Percentiles rank a stretch among this genome's conserved stretches.
Evolutionary conservation across 2,329 filamentous ascomycete species (phyloP).

Genomic region (Trichoderma endophyticum): DNA sequence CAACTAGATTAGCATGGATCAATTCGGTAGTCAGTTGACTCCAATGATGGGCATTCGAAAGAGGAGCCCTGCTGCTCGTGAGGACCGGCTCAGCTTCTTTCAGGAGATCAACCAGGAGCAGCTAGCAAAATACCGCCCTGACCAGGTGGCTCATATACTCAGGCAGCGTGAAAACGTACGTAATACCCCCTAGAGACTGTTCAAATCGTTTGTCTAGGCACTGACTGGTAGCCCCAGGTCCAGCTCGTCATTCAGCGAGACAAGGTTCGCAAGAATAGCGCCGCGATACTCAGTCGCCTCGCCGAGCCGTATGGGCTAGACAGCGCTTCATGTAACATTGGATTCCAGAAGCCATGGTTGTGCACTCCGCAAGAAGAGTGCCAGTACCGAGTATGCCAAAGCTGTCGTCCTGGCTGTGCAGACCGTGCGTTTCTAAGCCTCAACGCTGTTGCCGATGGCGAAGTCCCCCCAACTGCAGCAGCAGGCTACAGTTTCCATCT

Average conservation of each 20-base stretch:
- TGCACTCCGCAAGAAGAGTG: constrained; percentile 42
- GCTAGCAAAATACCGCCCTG: constrained; percentile 43
- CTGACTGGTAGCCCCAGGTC: constrained; percentile 28
- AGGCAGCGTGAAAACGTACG: constrained; percentile 49
- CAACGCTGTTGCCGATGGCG: constrained; percentile 46
- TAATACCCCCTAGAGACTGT: constrained; percentile 22
- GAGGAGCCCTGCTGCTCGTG: constrained; percentile 40
- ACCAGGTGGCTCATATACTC: constrained; percentile 48
- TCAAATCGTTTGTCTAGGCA: not conserved
- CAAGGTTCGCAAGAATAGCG: constrained; percentile 25
- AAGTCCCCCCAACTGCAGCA: constrained; percentile 48
- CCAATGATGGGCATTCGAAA: constrained; percentile 35
- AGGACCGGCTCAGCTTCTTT: constrained; percentile 44
- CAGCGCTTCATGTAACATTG: constrained; percentile 19
- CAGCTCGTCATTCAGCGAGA: constrained; percentile 32
- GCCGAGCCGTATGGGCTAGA: constrained; percentile 22
- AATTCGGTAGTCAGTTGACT: constrained; percentile 33
- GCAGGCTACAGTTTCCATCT: constrained; percentile 53
- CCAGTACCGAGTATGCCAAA: constrained; percentile 48
- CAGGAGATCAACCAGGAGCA: constrained; percentile 42
- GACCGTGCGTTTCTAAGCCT: constrained; percentile 50
- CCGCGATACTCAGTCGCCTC: constrained; percentile 23
- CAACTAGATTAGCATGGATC: constrained; percentile 34
- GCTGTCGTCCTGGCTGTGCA: constrained; percentile 44
- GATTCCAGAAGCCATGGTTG: constrained; percentile 39